These are phyloP conservation scores for Exophiala lecanii-corni DNA, from an alignment of 2,329 filamentous ascomycete species.

Conservation along the genomic window DNA sequence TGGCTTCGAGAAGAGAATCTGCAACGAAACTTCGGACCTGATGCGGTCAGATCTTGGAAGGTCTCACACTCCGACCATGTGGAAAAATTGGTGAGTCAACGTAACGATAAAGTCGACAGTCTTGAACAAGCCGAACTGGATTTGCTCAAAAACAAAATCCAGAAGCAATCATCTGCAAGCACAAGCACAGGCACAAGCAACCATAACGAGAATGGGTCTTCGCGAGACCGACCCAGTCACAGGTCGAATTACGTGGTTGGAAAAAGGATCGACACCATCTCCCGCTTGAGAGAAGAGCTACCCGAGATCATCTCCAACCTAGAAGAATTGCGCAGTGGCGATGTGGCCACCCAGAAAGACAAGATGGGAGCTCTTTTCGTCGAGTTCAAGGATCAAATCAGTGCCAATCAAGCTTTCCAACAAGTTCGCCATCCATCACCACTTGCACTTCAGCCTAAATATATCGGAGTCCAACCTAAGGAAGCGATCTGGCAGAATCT, in stretches of 20 bases:
- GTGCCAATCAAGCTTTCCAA: slow-evolving; percentile 82
- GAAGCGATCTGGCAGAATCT: slow-evolving; percentile 90
- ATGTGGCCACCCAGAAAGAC: slow-evolving; percentile 7
- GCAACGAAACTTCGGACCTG: slow-evolving; percentile 70
- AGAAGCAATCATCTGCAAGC: slow-evolving; percentile 4
- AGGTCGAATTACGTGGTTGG: slow-evolving; percentile 64
- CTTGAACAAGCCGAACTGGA: slow-evolving; percentile 87
- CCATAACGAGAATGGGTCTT: neutral
- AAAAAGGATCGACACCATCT: slow-evolving; percentile 30
- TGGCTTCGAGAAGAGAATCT: slow-evolving; percentile 72
- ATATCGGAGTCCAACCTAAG: slow-evolving; percentile 72
- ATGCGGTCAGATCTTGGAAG: slow-evolving; percentile 76
- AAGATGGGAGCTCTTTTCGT: slow-evolving; percentile 70
- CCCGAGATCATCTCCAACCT: slow-evolving; percentile 66
- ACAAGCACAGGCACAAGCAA: slow-evolving; percentile 1
- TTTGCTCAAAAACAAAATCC: slow-evolving; percentile 71
- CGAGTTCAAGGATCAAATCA: slow-evolving; percentile 76
- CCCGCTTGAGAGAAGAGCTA: slow-evolving; percentile 73
- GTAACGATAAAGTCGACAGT: slow-evolving; percentile 70
- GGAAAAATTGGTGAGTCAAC: slow-evolving; percentile 71
- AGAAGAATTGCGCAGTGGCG: slow-evolving; percentile 41
- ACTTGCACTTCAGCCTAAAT: slow-evolving; percentile 77
- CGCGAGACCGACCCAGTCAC: slow-evolving; percentile 60
- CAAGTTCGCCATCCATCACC: slow-evolving; percentile 45
- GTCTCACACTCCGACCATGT: slow-evolving; percentile 72